Evolutionary conservation across 2,329 filamentous ascomycete genomes (phyloP).

Genomic region (Albophoma yamanashiensis): DNA sequence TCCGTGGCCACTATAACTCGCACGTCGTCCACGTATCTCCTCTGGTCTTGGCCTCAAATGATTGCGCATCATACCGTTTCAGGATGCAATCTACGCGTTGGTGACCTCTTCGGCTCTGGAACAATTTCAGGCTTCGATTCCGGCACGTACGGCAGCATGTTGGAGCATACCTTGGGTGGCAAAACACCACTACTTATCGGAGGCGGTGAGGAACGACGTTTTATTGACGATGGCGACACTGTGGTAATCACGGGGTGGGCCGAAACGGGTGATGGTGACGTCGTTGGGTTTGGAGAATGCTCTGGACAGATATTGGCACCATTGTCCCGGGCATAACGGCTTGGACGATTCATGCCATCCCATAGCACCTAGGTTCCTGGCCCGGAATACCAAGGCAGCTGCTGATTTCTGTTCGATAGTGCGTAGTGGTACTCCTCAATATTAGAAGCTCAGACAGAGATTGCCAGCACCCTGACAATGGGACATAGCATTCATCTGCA

Average conservation of each 20-base stretch:
- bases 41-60: slow-evolving; percentile 81
- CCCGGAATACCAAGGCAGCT: not conserved
- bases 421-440: not conserved
- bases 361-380: not conserved
- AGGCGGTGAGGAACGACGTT: slow-evolving; percentile 56
- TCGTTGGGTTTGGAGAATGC: slow-evolving; percentile 2
- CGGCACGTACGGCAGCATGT: slow-evolving; percentile 57
- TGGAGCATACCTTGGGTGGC: slow-evolving; percentile 63
- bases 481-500: not conserved
- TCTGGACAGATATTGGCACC: not conserved
- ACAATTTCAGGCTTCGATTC: slow-evolving; percentile 58
- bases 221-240: slow-evolving; percentile 65
- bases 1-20: slow-evolving; percentile 18
- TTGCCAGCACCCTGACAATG: no score
- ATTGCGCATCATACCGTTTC: slow-evolving; percentile 69
- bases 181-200: slow-evolving; percentile 51
- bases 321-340: not conserved
- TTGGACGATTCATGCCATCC: not conserved
- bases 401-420: not conserved
- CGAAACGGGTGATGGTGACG: not conserved
- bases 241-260: slow-evolving; percentile 55
- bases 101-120: slow-evolving; percentile 68
- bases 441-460: not conserved
- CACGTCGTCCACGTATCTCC: slow-evolving; percentile 35
- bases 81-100: slow-evolving; percentile 63